A percentile compares a stretch with the other conserved stretches of the same genome.
These are phyloP conservation scores for Clonostachys solani DNA, from an alignment of 2,329 filamentous ascomycete genomes.

Conservation along the genomic window DNA sequence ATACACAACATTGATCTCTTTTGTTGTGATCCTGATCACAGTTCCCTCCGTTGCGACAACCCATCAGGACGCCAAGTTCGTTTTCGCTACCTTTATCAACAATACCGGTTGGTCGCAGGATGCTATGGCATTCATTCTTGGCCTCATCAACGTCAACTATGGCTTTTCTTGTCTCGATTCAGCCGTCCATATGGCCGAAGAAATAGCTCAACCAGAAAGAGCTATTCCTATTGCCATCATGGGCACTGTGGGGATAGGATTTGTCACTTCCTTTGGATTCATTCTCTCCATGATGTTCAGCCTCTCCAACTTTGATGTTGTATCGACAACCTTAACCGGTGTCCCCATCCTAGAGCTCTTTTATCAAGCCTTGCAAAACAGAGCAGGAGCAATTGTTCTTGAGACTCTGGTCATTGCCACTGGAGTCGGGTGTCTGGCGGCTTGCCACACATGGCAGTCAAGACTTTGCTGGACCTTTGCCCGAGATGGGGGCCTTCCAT, in stretches of 20 bases:
- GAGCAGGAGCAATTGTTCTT: slow-evolving; percentile 28
- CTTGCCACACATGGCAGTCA: slow-evolving; percentile 24
- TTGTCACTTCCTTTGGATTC: slow-evolving; percentile 43
- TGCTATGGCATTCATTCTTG: slow-evolving; percentile 44
- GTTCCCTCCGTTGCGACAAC: slow-evolving; percentile 39
- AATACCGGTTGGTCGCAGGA: slow-evolving; percentile 47
- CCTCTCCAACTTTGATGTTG: slow-evolving; percentile 37
- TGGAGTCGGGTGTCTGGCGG: slow-evolving; percentile 29
- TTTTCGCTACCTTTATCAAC: slow-evolving; percentile 47
- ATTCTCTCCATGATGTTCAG: slow-evolving; percentile 47
- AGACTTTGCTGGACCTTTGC: slow-evolving; percentile 36
- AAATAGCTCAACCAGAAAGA: slow-evolving; percentile 36
- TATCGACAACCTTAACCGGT: slow-evolving; percentile 34
- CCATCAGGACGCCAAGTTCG: slow-evolving; percentile 39
- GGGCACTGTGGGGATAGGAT: slow-evolving; percentile 43
- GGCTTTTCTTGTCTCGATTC: slow-evolving; percentile 41
- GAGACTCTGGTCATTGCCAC: not conserved
- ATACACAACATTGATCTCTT: slow-evolving; percentile 39
- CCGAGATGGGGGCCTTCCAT: slow-evolving; percentile 34
- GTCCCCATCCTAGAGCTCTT: slow-evolving; percentile 41
- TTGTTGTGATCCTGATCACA: slow-evolving; percentile 40
- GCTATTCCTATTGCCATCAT: slow-evolving; percentile 30
- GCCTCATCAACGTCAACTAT: slow-evolving; percentile 42
- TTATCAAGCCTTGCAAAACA: slow-evolving; percentile 31
- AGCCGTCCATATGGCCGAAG: slow-evolving; percentile 44